Conservation (phyloP, 1,139 yeast species). For the Yamadazyma triangularis region DNA sequence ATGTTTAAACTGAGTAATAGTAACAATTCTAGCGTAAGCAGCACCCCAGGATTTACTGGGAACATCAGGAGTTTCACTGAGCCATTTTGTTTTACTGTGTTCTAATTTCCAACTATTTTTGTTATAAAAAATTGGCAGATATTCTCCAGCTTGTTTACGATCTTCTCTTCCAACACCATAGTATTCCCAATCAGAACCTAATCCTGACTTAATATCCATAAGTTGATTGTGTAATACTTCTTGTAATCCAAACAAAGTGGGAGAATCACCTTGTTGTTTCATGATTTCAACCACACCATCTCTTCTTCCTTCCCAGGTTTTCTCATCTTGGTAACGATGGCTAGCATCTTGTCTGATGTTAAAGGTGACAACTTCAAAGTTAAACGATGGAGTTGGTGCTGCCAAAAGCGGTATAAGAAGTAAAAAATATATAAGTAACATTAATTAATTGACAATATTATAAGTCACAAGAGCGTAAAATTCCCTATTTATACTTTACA, state of each 20-base stretch:
- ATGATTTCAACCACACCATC: conserved; percentile 15
- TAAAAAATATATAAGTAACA: too few species aligned
- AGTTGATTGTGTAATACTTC: conserved; percentile 25
- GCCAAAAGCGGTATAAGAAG: too few species aligned
- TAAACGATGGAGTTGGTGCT: too few species aligned
- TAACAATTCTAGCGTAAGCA: conserved; percentile 37
- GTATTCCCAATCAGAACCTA: conserved; percentile 28
- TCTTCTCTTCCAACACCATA: conserved; percentile 48
- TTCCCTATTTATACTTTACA: too few species aligned
- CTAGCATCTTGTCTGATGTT: not conserved
- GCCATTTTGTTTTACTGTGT: conserved; percentile 39
- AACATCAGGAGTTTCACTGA: conserved; percentile 36
- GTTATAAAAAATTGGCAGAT: conserved; percentile 40
- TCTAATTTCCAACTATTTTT: conserved; percentile 24
- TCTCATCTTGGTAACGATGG: not conserved
- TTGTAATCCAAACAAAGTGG: conserved; percentile 29
- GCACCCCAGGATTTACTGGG: conserved; percentile 45
- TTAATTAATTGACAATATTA: too few species aligned
- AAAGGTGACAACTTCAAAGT: not conserved
- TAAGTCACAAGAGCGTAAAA: too few species aligned
- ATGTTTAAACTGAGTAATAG: conserved; percentile 31
- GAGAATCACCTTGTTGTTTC: conserved; percentile 6
- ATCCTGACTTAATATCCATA: conserved; percentile 19
- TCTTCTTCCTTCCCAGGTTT: conserved; percentile 20
- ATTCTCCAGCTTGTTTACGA: conserved; percentile 40